phyloP scores from a whole-genome alignment of 257 asterid species.

The Marsdenia floribunda region DNA sequence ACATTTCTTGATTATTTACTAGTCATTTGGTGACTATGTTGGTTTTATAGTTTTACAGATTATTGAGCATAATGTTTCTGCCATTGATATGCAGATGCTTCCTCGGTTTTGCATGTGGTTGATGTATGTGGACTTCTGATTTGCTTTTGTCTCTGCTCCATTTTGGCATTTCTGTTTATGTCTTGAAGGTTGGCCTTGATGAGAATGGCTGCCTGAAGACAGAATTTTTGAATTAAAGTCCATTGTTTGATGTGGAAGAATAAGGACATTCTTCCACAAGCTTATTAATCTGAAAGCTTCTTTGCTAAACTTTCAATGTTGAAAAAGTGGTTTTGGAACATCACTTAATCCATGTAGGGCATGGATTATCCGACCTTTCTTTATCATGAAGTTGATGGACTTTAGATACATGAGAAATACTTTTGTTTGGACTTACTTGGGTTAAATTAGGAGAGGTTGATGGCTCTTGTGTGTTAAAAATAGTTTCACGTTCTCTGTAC shows the following conservation, averaged over 20 bases:
- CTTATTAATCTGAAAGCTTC: neutral
- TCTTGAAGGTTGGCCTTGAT: neutral
- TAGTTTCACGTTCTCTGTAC: neutral
- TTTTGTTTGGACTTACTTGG: neutral
- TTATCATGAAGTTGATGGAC: neutral
- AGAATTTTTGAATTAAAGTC: neutral
- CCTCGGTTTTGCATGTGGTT: neutral
- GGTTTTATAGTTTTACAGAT: neutral
- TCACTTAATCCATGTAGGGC: neutral
- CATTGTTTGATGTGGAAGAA: neutral
- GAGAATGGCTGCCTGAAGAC: neutral
- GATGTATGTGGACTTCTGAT: neutral
- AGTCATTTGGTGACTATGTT: neutral
- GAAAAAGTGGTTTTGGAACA: neutral
- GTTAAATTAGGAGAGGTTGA: neutral
- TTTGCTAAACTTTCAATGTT: neutral
- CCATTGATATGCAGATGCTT: neutral
- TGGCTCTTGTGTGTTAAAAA: neutral
- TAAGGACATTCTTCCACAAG: neutral
- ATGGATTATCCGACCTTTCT: neutral
- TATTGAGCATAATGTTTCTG: neutral
- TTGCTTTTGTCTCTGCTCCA: slow-evolving; percentile 1
- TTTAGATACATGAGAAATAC: neutral
- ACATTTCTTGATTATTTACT: neutral
- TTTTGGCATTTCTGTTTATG: neutral